Evolutionary conservation across 768 basidiomycete genomes (phyloP), one percentile per base, ranked within the genome.

Genomic region (Nevesoporus exiguus): DNA sequence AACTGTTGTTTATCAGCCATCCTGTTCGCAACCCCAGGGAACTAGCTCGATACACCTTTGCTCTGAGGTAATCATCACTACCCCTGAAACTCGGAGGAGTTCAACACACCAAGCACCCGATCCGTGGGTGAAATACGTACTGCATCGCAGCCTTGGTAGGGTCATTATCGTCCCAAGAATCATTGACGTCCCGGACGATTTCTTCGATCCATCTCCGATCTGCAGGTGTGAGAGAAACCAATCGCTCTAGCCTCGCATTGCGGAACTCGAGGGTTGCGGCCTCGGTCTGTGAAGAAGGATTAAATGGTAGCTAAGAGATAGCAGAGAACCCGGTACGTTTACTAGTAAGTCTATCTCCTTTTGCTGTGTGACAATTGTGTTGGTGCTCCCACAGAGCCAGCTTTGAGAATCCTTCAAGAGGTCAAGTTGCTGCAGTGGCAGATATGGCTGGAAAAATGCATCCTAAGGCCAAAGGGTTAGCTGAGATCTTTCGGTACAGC

Each of bases 161-260:
- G 59, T 89, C 86, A 10, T 74, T 74, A 5, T 84, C 81, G 52
- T 82, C 80, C 87, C 88, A 95, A 8, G 80, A 80, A 47, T 89
- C 84, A 56, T 91, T 91, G 11, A 96, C 92, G 57, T 93, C 91
- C 49, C 78, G 82, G 37, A 95, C 81, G 52, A 96, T 84, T 61
- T 96, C 93, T 65, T 98, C 95, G 81, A 98, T 92, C 97, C 97
- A 99, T 69, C 91, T 95, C 54, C 96, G 77, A 69, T 98, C 97
- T 1, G 95, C 93, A 0, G 97, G 77, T 2, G 96, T 98, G 60
- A 99, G 73, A 6, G 81, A 83, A 21, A 87, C 82, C 31, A 86
- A 75, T 27, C 88, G 80, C 60, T 96, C 94, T 7, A 97, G 65
- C 64, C 79, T 84, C 4, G 85, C 81, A 67, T 98, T 86, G 37